Conservation (phyloP, 148 eudicot genomes). For the Linanthus parryae region DNA sequence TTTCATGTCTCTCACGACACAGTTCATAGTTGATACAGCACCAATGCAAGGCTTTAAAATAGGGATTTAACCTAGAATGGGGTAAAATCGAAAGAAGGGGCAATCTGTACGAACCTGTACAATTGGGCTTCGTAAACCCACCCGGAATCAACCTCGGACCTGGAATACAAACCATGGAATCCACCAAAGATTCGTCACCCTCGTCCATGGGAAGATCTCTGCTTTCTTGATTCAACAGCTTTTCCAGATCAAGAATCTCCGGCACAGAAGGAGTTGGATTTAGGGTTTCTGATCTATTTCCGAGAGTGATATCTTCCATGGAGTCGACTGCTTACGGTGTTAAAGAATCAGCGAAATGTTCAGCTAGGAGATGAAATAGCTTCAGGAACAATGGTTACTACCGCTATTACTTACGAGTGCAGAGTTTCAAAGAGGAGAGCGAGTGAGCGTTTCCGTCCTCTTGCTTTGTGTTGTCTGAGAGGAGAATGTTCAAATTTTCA, state of each 20-base stretch:
- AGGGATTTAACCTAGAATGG: background rate
- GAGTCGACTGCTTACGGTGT: background rate
- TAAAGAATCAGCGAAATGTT: slow-evolving; percentile 2
- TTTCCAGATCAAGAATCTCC: slow-evolving; percentile 25
- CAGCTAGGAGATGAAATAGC: background rate
- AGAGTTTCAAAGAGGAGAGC: background rate
- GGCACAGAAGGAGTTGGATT: slow-evolving; percentile 22
- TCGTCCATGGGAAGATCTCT: slow-evolving; percentile 36
- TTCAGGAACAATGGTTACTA: too few species aligned
- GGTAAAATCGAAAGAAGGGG: background rate
- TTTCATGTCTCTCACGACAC: background rate
- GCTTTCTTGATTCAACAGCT: slow-evolving; percentile 12
- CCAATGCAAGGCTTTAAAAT: slow-evolving; percentile 2
- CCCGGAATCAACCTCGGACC: slow-evolving; percentile 39
- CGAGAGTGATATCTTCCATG: slow-evolving; percentile 31
- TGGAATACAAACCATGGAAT: slow-evolving; percentile 58
- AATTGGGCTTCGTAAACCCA: slow-evolving; percentile 45
- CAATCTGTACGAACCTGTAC: slow-evolving; percentile 38
- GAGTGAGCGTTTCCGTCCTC: too few species aligned
- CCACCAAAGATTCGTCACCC: slow-evolving; percentile 33
- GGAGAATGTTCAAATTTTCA: background rate
- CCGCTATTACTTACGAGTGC: background rate
- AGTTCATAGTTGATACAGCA: background rate
- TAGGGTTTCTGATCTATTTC: slow-evolving; percentile 34
- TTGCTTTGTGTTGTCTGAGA: too few species aligned